Conservation (phyloP, 2,329 filamentous ascomycete species). For the Hypoxylon sp. region DNA sequence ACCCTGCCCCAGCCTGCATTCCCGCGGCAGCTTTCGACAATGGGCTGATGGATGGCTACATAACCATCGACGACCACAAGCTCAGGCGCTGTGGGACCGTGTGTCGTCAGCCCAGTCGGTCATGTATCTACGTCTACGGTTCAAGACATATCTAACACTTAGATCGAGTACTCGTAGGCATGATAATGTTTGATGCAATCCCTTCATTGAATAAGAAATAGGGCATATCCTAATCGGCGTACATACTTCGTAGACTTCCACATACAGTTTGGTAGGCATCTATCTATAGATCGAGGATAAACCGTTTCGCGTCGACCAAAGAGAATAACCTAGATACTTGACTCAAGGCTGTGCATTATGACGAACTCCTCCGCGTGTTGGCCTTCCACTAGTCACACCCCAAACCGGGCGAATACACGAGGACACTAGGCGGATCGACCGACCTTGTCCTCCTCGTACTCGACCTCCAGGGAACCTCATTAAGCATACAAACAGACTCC, state of each 20-base stretch:
- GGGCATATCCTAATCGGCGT: conserved; percentile 30
- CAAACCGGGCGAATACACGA: conserved; percentile 28
- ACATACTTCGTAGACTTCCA: conserved; percentile 29
- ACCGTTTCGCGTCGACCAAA: conserved; percentile 22
- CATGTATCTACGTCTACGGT: conserved; percentile 5
- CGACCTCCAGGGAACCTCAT: conserved; percentile 21
- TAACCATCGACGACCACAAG: conserved; percentile 15
- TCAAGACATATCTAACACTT: conserved; percentile 11
- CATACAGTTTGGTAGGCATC: conserved; percentile 20
- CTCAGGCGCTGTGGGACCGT: conserved; percentile 3
- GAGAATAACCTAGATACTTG: conserved; percentile 8
- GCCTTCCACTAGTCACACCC: conserved; percentile 35
- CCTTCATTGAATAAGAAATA: conserved; percentile 24
- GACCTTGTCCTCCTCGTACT: conserved; percentile 27
- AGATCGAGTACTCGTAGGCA: not conserved
- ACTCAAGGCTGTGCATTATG: conserved; percentile 33
- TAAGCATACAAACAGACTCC: conserved; percentile 42
- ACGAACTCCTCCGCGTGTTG: conserved; percentile 37
- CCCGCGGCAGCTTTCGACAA: conserved; percentile 20
- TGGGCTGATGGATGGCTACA: conserved; percentile 25
- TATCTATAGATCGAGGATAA: conserved; percentile 35
- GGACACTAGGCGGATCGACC: conserved; percentile 34
- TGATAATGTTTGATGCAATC: conserved; percentile 6
- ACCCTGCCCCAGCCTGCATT: conserved; percentile 30
- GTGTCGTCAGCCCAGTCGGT: conserved; percentile 16